Base-by-base conservation (phyloP, 78 protist species). In the slime mould (Dictyostelium discoideum) region DNA sequence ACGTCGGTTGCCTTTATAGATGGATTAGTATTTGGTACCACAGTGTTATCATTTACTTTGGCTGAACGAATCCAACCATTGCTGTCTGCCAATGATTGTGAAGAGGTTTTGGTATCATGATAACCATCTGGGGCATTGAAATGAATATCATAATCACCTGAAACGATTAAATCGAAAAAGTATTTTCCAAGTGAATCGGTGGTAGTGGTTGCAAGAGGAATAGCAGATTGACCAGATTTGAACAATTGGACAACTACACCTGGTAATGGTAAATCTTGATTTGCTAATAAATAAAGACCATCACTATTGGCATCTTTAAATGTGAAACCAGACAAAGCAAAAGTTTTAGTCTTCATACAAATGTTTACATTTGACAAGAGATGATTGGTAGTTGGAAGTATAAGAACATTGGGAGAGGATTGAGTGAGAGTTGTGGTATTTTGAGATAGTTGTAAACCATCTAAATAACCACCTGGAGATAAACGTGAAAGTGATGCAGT, bases 111-210 rank as follows among this genome's bases (percentile, higher is more conserved):
- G 10, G 90, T 69, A 39, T 54, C 24, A 32, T 20, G 20, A 11
- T 74, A 77, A 18, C 76, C 84, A 39, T 18, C 20, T 39, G 92
- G 85, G 37, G 46, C 11, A n/a, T 2, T 18, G 24, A 86, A 86
- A 20, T 86, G 54, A 11, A 86, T 72, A 6, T 29, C 10, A 39
- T 86, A 86, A 18, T 32, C 42, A 3, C 92, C 92, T 10, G 72
- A 26, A 4, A 29, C 77, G 9, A 86, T 22, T 3, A 32, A 8
- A 40, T 86, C 92, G 42, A 86, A 86, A 11, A 22, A 11, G 42
- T 86, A 86, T 26, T 26, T n/a, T 32, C 92, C 92, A 20, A 20
- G 37, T 40, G 84, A 48, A 57, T 86, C 42, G n/a, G 92, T 77
- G 0, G 39, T 10, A 24, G 92, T 77, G 2, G 90, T 13, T 5